Conservation (phyloP, 805 yeast genomes). For the Pichia heedii region DNA sequence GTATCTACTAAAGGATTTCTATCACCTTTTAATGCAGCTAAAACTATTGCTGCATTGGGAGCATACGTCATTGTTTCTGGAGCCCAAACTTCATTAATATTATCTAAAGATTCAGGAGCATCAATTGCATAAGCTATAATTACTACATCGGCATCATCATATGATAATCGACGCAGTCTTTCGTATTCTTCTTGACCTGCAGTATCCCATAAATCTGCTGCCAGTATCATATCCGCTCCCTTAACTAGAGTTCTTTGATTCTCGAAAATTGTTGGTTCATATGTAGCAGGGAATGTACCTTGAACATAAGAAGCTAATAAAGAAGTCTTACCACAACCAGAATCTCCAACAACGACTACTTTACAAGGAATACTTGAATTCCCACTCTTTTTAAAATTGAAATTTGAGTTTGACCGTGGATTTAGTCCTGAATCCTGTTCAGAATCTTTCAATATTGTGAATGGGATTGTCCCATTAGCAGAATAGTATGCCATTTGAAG, state of each 20-base stretch:
- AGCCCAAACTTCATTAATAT: conserved; percentile 74
- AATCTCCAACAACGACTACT: conserved; percentile 93
- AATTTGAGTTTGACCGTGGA: too few relatives aligned
- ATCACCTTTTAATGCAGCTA: conserved; percentile 82
- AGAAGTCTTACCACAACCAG: conserved; percentile 98
- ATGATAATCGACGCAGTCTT: conserved; percentile 75
- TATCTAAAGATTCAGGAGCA: conserved; percentile 52
- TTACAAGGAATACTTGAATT: conserved; percentile 26
- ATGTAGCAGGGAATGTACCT: conserved; percentile 92
- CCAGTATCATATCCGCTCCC: conserved; percentile 81
- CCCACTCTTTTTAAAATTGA: too few relatives aligned
- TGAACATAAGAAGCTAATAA: conserved; percentile 91
- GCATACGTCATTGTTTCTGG: conserved; percentile 83
- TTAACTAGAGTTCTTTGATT: conserved; percentile 86
- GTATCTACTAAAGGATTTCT: conserved; percentile 32
- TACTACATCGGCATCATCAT: conserved; percentile 73
- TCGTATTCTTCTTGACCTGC: conserved; percentile 94
- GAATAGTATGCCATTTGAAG: too few relatives aligned
- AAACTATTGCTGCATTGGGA: conserved; percentile 63
- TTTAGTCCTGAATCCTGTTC: too few relatives aligned
- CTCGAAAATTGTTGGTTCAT: conserved; percentile 95
- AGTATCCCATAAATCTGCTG: conserved; percentile 89
- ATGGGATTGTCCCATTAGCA: too few relatives aligned
- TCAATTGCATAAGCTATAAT: conserved; percentile 71
- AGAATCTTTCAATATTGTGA: too few relatives aligned